phyloP scores from a whole-genome alignment of 805 yeast genomes.

The Wickerhamiella australiensis region DNA sequence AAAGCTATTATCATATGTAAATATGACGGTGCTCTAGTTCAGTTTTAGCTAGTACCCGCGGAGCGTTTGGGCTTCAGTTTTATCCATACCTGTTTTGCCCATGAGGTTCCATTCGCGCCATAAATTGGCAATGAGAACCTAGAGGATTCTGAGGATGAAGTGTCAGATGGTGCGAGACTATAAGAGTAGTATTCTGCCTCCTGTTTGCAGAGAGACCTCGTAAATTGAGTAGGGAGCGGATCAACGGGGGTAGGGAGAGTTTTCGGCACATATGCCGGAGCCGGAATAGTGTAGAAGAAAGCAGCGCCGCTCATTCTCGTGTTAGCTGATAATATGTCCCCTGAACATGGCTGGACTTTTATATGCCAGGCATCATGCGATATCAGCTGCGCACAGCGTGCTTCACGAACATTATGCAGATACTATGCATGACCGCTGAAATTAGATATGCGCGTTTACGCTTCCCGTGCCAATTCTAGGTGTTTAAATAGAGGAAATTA shows the following conservation, averaged over 20 bases:
- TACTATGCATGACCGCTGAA: neutral
- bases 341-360: neutral
- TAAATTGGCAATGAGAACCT: neutral
- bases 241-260: neutral
- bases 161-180: neutral
- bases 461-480: neutral
- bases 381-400: neutral
- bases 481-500: neutral
- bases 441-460: neutral
- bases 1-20: no score
- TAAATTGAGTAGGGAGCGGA: neutral
- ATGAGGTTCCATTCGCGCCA: neutral
- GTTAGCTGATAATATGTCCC: neutral
- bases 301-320: conserved; percentile 1
- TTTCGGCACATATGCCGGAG: neutral
- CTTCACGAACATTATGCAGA: neutral
- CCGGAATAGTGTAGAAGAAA: conserved; percentile 3
- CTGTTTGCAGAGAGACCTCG: neutral
- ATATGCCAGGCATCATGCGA: neutral
- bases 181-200: neutral
- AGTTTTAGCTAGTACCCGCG: neutral
- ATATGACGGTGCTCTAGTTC: no score
- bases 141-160: neutral
- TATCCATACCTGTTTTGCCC: neutral
- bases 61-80: neutral